Evolutionary conservation across 2,329 filamentous ascomycete genomes (phyloP), one percentile per base, ranked within the genome.

Genomic region (Apiospora kogelbergensis): DNA sequence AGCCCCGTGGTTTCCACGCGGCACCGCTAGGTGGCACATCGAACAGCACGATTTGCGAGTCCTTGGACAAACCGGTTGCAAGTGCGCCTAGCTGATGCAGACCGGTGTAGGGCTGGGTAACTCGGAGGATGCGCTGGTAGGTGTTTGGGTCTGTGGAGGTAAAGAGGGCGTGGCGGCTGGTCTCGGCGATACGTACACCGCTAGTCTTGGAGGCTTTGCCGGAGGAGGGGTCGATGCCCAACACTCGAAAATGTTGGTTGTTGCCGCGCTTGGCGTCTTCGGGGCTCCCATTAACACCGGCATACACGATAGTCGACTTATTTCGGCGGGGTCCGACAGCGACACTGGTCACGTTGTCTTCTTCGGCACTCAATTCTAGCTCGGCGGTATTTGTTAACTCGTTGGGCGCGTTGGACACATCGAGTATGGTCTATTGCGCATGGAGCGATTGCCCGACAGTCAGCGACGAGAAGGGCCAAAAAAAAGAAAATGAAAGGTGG

Each of bases 261-360:
- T 89, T 91, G 72, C 92, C 93, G 72, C 90, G 89, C 74, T 90
- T 85, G 72, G 95, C 86, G 69, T 94, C 90, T 6, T 86, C 86
- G 63, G 89, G 85, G 69, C 91, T 92, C 70, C 93, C 94, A 79
- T 97, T 98, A 81, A 97, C 91, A 67, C 94, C 94, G 33, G 94
- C 93, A 73, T 93, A 90, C 9, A 89, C 81, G 53, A 87, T 78
- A 6, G 88, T 87, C 66, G 78, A 82, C 74, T 85, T 90, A 66
- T 83, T 84, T 80, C 83, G 87, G 80, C 76, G 86, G 77, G 82
- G 86, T 72, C 93, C 90, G 67, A 91, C 88, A 53, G 90, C 93
- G 65, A 98, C 85, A 68, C 92, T 95, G 72, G 92, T 94, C 69
- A 97, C 93, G 68, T 92, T 97, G 81, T 98, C 95, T 82, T 98